Evolutionary conservation across 139 green algal genomes (phyloP).

Genomic region (Coelastrella sp.): DNA sequence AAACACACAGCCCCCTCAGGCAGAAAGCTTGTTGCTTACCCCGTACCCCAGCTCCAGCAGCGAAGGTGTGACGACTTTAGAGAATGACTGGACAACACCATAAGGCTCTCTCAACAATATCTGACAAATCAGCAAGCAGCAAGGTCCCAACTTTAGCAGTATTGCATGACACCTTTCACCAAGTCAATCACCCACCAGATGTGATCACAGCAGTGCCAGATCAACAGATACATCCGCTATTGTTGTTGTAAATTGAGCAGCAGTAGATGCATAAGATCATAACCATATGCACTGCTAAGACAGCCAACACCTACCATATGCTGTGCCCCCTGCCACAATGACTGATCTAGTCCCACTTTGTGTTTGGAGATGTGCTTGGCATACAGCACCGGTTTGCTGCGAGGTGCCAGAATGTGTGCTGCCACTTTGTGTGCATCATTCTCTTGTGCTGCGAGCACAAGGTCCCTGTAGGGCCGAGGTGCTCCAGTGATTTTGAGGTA

Average conservation of each 20-base stretch:
- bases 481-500: constrained; percentile 63
- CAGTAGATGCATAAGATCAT: no score
- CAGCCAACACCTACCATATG: constrained; percentile 63
- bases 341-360: constrained; percentile 57
- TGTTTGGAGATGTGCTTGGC: constrained; percentile 88
- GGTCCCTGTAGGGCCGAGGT: constrained; percentile 2
- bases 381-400: constrained; percentile 62
- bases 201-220: no score
- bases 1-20: background rate
- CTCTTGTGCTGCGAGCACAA: constrained; percentile 44
- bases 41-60: constrained; percentile 77
- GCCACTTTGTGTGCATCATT: constrained; percentile 63
- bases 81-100: constrained; percentile 74
- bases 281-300: no score
- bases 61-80: constrained; percentile 68
- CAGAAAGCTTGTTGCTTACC: constrained; percentile 55
- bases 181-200: no score
- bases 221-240: no score
- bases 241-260: no score
- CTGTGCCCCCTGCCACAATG: constrained; percentile 59
- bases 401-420: constrained; percentile 44
- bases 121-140: constrained; percentile 14
- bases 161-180: no score
- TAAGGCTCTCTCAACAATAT: constrained; percentile 72
- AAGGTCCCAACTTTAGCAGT: no score